phyloP scores from a whole-genome alignment of 768 basidiomycete species.

The Hortiboletus campestris region DNA sequence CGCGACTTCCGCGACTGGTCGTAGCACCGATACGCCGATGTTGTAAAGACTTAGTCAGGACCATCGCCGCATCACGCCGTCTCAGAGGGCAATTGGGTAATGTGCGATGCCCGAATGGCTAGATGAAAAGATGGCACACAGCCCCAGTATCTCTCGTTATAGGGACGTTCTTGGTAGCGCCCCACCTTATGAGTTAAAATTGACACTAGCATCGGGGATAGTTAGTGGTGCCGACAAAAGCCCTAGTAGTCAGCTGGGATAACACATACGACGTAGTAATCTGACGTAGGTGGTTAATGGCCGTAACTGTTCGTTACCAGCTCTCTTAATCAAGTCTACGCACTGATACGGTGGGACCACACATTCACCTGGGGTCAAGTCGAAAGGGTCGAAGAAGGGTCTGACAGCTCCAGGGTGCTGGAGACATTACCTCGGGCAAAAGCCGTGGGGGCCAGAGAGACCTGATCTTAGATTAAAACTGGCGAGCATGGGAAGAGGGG shows the following conservation, averaged over 20 bases:
- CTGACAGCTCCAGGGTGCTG: neutral
- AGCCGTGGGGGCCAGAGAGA: neutral
- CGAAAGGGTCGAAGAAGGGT: neutral
- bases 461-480: neutral
- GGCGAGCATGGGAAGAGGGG: conserved; percentile 1
- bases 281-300: neutral
- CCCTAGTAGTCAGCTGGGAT: neutral
- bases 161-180: no score
- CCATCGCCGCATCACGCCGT: no score
- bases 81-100: no score
- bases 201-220: neutral
- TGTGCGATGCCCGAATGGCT: no score
- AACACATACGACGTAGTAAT: neutral
- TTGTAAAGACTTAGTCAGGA: no score
- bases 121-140: no score
- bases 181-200: neutral
- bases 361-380: neutral
- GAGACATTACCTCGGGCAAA: neutral
- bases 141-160: no score
- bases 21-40: no score
- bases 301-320: neutral
- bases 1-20: neutral
- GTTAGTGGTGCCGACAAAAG: neutral
- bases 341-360: no score
- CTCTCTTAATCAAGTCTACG: neutral